Base-by-base conservation (phyloP, 257 asterid genomes). In the Solanum sejunctum region DNA sequence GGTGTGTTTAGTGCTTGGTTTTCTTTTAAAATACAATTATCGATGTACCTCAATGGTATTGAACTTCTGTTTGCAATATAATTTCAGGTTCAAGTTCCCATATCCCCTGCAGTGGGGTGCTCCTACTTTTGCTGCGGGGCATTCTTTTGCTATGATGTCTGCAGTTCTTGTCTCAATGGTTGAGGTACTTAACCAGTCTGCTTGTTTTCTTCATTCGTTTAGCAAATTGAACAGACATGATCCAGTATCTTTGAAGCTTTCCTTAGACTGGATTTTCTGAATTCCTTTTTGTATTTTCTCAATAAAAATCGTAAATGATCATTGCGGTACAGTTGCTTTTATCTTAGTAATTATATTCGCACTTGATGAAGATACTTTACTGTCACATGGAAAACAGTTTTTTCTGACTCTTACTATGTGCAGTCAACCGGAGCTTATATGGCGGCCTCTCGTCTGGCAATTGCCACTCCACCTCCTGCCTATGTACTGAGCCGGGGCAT, bases 391-490 rank as follows among this genome's bases (percentile, higher is more conserved):
- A 23, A 49, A 75, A 49, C 8, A 51, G 12, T 41, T 32, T 36
- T 75, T 88, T 71, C 63, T 83, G 83, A 52, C 57, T 80, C 41
- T n/a, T 6, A 70, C 61, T 66, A 10, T 85, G 20, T 90, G 92
- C 94, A 97, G 99, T 97, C 99, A 23, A 95, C 99, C 1, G 98
- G 92, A 86, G 98, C 98, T 39, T 97, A 95, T 88, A 90, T 93
- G 88, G 99, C 98, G 21, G 98, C 99, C 8, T 93, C 99, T 73
- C 99, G 99, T 87, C 96, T 97, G 84, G 99, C 99, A 66, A 97
- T 97, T 51, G 99, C 99, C 82, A 97, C 99, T 78, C 99, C 99
- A 9, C 99, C 99, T 85, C 99, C 99, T 56, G 98, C 99, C 58
- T 95, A 97, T 67, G 99, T 97, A 82, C 94, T 97, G 80, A 97